A percentile compares a stretch with the other conserved stretches of the same genome.
phyloP scores from a whole-genome alignment of 352 stramenopile genomes.

The Pythium chondricola region DNA sequence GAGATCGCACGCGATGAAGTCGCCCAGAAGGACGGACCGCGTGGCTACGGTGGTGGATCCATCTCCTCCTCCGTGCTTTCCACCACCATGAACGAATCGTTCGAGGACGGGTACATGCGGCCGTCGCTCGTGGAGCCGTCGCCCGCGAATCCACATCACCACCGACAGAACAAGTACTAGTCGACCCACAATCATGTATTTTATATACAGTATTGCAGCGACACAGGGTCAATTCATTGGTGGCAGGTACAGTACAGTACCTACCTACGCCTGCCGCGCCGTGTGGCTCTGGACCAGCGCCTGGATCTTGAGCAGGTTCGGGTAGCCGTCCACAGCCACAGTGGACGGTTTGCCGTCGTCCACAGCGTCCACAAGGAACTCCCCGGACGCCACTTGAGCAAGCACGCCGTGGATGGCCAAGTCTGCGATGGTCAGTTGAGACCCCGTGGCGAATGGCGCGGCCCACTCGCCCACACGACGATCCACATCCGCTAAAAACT shows the following conservation, averaged over 20 bases:
- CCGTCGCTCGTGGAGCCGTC: too few species aligned
- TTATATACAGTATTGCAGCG: too few species aligned
- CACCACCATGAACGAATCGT: slow-evolving; percentile 9
- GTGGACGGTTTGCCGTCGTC: neutral
- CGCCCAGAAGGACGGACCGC: slow-evolving; percentile 11
- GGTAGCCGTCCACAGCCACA: neutral
- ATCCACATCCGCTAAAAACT: slow-evolving; percentile 33
- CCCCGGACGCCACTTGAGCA: slow-evolving; percentile 26
- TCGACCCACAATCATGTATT: too few species aligned
- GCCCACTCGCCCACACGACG: slow-evolving; percentile 24
- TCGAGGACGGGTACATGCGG: slow-evolving; percentile 7
- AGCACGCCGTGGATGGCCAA: slow-evolving; percentile 40
- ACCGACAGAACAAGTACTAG: too few species aligned
- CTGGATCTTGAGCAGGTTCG: slow-evolving; percentile 2
- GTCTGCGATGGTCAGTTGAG: slow-evolving; percentile 38
- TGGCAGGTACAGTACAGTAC: neutral
- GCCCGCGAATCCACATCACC: too few species aligned
- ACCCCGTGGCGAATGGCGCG: slow-evolving; percentile 20
- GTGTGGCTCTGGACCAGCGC: neutral
- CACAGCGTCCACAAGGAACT: neutral
- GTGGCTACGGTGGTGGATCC: slow-evolving; percentile 12
- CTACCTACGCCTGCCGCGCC: neutral
- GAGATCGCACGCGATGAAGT: slow-evolving; percentile 16
- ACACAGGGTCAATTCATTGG: too few species aligned
- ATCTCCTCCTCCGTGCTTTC: slow-evolving; percentile 10